Percentiles rank a stretch among this genome's conserved stretches.
Conservation (phyloP, 768 basidiomycete species). For the Suillus variegatus region DNA sequence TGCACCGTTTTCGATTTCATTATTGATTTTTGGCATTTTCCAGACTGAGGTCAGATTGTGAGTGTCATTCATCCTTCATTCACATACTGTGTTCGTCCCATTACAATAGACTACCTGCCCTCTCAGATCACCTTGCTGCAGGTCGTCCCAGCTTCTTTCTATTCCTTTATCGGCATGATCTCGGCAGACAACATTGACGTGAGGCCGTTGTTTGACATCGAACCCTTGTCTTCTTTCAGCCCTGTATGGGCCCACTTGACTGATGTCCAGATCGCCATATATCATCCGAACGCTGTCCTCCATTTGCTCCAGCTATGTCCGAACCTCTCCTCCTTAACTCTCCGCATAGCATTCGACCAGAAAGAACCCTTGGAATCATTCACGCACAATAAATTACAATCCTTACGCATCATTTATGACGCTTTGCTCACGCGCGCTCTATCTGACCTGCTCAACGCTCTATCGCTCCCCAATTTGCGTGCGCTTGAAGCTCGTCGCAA, state of each 20-base stretch:
- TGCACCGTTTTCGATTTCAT: too few species aligned
- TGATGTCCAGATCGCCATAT: conserved; percentile 9
- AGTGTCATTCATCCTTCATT: too few species aligned
- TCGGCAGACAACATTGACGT: background rate
- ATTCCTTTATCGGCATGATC: too few species aligned
- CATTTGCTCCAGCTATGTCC: conserved; percentile 17
- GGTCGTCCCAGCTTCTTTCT: too few species aligned
- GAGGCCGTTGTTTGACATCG: conserved; percentile 7
- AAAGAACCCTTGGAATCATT: background rate
- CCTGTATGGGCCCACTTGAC: conserved; percentile 24
- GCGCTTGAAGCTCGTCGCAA: conserved; percentile 11
- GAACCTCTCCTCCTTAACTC: conserved; percentile 16
- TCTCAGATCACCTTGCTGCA: too few species aligned
- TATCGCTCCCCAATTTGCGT: conserved; percentile 18
- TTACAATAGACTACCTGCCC: too few species aligned
- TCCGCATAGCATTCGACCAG: conserved; percentile 6
- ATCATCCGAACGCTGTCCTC: background rate
- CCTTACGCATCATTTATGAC: too few species aligned
- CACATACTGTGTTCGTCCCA: too few species aligned
- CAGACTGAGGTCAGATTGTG: too few species aligned
- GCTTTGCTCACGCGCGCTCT: background rate
- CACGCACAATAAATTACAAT: conserved; percentile 12
- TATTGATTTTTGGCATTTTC: too few species aligned
- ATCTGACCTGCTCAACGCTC: conserved; percentile 14
- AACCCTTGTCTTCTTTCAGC: too few species aligned